Percentiles rank a stretch among this genome's conserved stretches.
phyloP scores from a whole-genome alignment of 805 yeast genomes.

The Jamesozyma hellenica region DNA sequence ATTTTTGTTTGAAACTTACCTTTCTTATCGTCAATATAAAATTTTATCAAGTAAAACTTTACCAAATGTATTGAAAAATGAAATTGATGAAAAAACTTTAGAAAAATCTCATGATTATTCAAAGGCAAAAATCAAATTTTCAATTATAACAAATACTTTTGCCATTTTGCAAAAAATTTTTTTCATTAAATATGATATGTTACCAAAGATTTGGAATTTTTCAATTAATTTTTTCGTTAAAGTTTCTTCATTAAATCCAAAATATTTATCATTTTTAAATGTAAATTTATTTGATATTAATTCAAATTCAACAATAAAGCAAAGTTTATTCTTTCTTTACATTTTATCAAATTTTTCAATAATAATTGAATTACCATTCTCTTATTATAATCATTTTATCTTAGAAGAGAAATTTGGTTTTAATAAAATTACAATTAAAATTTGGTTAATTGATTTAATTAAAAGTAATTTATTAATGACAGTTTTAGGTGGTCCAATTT shows the following conservation, averaged over 20 bases:
- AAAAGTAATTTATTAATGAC: conserved; percentile 48
- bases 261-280: conserved; percentile 13
- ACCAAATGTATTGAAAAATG: conserved; percentile 59
- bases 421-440: conserved; percentile 65
- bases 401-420: conserved; percentile 90
- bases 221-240: conserved; percentile 3
- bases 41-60: conserved; percentile 45
- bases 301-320: conserved; percentile 52
- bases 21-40: conserved; percentile 68
- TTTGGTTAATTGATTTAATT: conserved; percentile 66
- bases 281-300: conserved; percentile 16
- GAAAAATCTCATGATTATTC: conserved; percentile 70
- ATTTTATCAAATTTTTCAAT: conserved; percentile 42
- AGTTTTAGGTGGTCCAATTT: conserved; percentile 59
- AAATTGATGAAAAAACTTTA: conserved; percentile 64
- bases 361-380: conserved; percentile 52
- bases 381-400: conserved; percentile 72
- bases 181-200: conserved; percentile 47
- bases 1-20: conserved; percentile 61
- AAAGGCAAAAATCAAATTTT: conserved; percentile 64
- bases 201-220: conserved; percentile 52
- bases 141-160: conserved; percentile 44
- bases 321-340: conserved; percentile 56
- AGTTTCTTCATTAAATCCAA: conserved; percentile 33
- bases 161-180: conserved; percentile 47